Base-by-base conservation (phyloP, 2,329 filamentous ascomycete species). In the Aspergillus neoniger region DNA sequence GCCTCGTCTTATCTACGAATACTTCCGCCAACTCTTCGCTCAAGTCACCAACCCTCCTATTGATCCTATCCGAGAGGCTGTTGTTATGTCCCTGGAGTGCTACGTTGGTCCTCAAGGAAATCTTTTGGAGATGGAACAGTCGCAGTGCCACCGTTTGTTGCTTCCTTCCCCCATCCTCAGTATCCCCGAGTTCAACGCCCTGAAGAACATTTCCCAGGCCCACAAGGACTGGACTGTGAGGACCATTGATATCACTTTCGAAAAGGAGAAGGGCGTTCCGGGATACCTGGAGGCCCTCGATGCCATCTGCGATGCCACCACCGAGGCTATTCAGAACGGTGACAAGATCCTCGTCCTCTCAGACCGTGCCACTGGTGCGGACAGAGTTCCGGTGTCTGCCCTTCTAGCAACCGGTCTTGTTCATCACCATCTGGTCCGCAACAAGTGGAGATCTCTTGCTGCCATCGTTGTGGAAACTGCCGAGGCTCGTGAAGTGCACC, bases 31-130 rank as follows among this genome's bases (percentile, higher is more conserved):
- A 81, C 88, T 98, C 47, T 98, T 98, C 76, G 94, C 94, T 9
- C 94, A 98, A 80, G 94, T 98, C 76, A 98, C 94, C 63, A 98
- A 98, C 78, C 94, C 94, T 68, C 94, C 94, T 14, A 98, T 98
- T 72, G 94, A 98, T 73, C 94, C 94, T 32, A 98, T 98, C 70
- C 86, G 94, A 77, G 94, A 98, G 83, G 94, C 93, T 28, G 95
- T 97, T 71, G 94, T 98, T 77, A 98, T 98, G 94, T 97, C 94
- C 58, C 81, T 98, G 43, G 93, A 96, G 75, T 96, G 94, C 71
- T 98, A 97, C 74, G 91, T 98, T 68, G 94, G 94, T 52, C 94
- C 94, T 49, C 94, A 98, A 79, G 94, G 94, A 61, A 98, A 98
- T 75, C 81, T 98, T 60, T 83, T 97, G 30, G 93, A 96, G 79